Conservation (phyloP, 148 eudicot species). For the Rheum nobile region DNA sequence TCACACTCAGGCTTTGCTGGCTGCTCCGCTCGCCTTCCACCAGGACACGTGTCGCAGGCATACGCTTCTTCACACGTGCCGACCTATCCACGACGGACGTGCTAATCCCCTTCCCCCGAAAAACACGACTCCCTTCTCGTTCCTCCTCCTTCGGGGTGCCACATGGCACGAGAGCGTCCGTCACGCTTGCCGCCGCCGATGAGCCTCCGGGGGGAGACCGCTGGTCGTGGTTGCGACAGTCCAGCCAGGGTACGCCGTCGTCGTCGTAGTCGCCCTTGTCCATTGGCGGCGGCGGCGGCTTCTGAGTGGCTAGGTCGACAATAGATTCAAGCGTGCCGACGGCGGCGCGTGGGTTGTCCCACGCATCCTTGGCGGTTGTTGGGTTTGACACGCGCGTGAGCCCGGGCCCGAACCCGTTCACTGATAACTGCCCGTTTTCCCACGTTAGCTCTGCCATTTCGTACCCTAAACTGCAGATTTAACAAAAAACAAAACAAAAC, state of each 20-base stretch:
- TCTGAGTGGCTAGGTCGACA: slow-evolving; percentile 54
- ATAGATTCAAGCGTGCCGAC: slow-evolving; percentile 70
- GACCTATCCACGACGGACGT: not conserved
- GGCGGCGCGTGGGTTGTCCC: slow-evolving; percentile 34
- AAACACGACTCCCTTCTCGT: no score
- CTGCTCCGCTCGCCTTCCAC: slow-evolving; percentile 16
- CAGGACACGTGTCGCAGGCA: slow-evolving; percentile 11
- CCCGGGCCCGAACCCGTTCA: slow-evolving; percentile 48
- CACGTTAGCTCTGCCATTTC: slow-evolving; percentile 73
- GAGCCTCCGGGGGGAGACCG: not conserved
- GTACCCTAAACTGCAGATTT: slow-evolving; percentile 42
- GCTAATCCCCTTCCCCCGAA: not conserved
- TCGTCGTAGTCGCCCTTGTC: slow-evolving; percentile 2
- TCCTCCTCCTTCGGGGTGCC: not conserved
- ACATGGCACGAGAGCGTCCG: not conserved
- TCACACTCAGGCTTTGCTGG: no score
- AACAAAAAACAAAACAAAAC: no score
- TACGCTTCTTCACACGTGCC: not conserved
- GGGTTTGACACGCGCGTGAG: slow-evolving; percentile 33
- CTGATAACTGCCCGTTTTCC: slow-evolving; percentile 70
- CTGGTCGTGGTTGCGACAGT: slow-evolving; percentile 2
- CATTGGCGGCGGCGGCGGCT: not conserved
- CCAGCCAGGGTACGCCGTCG: slow-evolving; percentile 31
- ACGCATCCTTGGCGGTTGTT: slow-evolving; percentile 14
- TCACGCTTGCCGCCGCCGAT: not conserved